These are phyloP conservation scores for Malassezia pachydermatis DNA, from an alignment of 1,284 basidiomycete species.

Conservation along the genomic window DNA sequence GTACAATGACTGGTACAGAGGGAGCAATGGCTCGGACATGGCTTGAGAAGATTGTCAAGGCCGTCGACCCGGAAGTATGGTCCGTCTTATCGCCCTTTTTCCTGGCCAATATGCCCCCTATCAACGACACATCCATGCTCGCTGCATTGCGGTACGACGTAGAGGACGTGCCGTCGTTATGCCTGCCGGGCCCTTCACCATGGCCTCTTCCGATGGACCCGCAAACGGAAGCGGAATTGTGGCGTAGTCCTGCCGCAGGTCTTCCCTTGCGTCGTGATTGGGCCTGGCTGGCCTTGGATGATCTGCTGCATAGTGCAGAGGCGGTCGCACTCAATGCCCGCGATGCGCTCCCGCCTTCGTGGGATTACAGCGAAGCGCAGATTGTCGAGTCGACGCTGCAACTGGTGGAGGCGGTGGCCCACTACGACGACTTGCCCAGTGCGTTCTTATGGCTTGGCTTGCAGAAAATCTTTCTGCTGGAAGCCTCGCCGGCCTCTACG, in stretches of 20 bases:
- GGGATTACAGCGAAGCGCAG: slow-evolving; percentile 71
- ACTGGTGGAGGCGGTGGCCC: slow-evolving; percentile 52
- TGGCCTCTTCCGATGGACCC: slow-evolving; percentile 24
- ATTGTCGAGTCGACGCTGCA: slow-evolving; percentile 61
- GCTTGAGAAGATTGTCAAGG: not conserved
- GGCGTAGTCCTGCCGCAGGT: slow-evolving; percentile 48
- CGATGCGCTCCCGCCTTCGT: slow-evolving; percentile 61
- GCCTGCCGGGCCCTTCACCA: not conserved
- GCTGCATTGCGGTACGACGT: not conserved
- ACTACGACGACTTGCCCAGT: slow-evolving; percentile 51
- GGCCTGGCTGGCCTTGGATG: slow-evolving; percentile 63
- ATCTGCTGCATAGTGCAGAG: slow-evolving; percentile 56
- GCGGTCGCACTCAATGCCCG: slow-evolving; percentile 53
- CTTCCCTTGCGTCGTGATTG: slow-evolving; percentile 66
- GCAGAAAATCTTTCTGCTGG: slow-evolving; percentile 92
- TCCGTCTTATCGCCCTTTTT: slow-evolving; percentile 7
- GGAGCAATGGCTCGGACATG: not conserved
- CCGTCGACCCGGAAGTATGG: not conserved
- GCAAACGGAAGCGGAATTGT: slow-evolving; percentile 49
- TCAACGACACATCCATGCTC: not conserved
- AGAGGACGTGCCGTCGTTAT: not conserved
- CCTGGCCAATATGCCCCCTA: not conserved
- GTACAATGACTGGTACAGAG: not conserved
- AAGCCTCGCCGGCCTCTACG: slow-evolving; percentile 23
- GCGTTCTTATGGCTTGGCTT: slow-evolving; percentile 56